phyloP scores from a whole-genome alignment of 1,284 basidiomycete genomes.

The Bjerkandera adusta region DNA sequence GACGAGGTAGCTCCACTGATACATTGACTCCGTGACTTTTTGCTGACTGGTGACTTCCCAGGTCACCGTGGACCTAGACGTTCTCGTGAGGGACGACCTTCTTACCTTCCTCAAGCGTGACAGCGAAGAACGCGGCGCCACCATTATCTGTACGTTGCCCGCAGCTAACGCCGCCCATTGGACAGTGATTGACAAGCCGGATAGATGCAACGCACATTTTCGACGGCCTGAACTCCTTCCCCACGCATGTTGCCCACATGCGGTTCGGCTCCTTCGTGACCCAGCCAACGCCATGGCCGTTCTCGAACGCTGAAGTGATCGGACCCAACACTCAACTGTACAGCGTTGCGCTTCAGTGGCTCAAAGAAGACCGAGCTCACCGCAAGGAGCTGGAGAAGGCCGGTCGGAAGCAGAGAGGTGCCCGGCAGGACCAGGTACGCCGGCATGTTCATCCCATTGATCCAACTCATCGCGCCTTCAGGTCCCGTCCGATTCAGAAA shows the following conservation, averaged over 20 bases:
- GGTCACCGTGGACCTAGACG: slow-evolving; percentile 99
- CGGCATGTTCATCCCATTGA: slow-evolving; percentile 1
- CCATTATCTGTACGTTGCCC: slow-evolving; percentile 78
- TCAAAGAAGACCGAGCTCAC: slow-evolving; percentile 76
- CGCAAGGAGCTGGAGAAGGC: slow-evolving; percentile 58
- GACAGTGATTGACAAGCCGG: background rate
- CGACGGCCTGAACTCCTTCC: slow-evolving; percentile 84
- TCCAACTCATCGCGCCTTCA: slow-evolving; percentile 12
- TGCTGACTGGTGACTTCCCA: slow-evolving; percentile 24
- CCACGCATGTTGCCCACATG: slow-evolving; percentile 90
- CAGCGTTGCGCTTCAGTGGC: slow-evolving; percentile 77
- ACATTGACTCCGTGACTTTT: background rate
- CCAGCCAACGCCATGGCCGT: slow-evolving; percentile 69
- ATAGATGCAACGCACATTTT: slow-evolving; percentile 95
- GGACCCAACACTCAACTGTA: slow-evolving; percentile 54
- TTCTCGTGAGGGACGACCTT: slow-evolving; percentile 90
- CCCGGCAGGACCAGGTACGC: slow-evolving; percentile 59
- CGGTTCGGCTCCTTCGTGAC: slow-evolving; percentile 74
- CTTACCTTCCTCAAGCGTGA: slow-evolving; percentile 87
- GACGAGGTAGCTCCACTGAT: slow-evolving; percentile 71
- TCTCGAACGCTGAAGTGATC: slow-evolving; percentile 21
- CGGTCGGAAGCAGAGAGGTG: slow-evolving; percentile 67
- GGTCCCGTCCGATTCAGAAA: slow-evolving; percentile 77
- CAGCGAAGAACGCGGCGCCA: slow-evolving; percentile 79
- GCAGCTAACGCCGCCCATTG: background rate